phyloP scores from a whole-genome alignment of 345 rosid genomes.

The Raphanus raphanistrum region DNA sequence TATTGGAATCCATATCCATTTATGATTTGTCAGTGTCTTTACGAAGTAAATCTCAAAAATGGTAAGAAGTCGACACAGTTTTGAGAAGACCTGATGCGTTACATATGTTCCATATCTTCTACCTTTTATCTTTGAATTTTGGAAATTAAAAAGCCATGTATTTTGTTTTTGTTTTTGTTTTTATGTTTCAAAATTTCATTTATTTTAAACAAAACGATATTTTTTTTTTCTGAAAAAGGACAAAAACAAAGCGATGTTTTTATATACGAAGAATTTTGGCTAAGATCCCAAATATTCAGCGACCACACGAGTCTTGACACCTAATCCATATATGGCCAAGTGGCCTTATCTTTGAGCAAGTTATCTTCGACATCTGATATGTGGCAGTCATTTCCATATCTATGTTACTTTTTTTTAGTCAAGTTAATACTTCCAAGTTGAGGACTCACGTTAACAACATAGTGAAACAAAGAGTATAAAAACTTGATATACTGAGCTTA shows the following conservation, averaged over 20 bases:
- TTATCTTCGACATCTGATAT: neutral
- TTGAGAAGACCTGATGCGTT: neutral
- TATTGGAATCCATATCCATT: neutral
- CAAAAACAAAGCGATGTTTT: no score
- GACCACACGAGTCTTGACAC: no score
- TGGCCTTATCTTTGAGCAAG: neutral
- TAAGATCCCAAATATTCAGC: no score
- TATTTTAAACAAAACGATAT: no score
- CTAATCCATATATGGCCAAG: neutral
- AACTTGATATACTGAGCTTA: neutral
- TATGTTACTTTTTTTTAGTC: neutral
- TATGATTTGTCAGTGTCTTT: conserved; percentile 2
- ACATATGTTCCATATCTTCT: neutral
- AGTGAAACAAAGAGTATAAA: neutral
- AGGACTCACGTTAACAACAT: neutral
- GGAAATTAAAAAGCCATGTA: neutral
- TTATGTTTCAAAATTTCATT: no score
- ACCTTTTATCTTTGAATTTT: neutral
- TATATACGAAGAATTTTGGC: no score
- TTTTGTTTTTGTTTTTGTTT: no score
- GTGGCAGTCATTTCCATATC: neutral
- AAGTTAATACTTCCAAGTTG: neutral
- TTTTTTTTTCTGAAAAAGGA: no score
- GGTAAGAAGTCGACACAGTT: conserved; percentile 5
- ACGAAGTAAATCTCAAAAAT: neutral